Evolutionary conservation across 2,329 filamentous ascomycete species (phyloP), one percentile per base, ranked within the genome.

Genomic region (Colletotrichum limetticola): DNA sequence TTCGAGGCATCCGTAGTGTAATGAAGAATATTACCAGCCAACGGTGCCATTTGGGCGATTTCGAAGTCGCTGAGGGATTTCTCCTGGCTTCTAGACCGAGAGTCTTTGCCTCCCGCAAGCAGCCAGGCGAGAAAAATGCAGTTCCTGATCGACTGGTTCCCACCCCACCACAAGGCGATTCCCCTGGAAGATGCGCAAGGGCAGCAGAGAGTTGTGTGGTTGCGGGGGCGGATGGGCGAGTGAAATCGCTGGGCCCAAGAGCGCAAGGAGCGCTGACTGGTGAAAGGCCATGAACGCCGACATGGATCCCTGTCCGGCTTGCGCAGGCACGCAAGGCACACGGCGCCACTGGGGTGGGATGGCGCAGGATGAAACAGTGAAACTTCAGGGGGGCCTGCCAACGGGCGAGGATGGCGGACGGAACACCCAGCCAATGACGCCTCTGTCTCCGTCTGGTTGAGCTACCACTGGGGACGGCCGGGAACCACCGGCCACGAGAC

Each of bases 351-450:
- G 42, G 68, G 57, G 37, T 72, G 68, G 72, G 65, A 72, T 66
- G 72, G 72, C 68, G 58, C 68, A 66, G 68, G 60, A 24, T 72
- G 74, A 75, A 75, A 75, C 74, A 63, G 72, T 70, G 72, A 74
- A 74, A 74, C 68, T 57, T 56, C 74, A 75, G 66, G 74, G 60
- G 68, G 58, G 68, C 56, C 49, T 70, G 59, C 70, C 66, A 72
- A 59, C 52, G 58, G 65, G 66, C 24, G 32, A 64, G 53, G 60
- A 61, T 64, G 60, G 60, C 32, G 68, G 57, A 63, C 26, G 46
- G 62, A 68, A 72, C 68, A 71, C 14, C 19, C 30, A 63, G 42
- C 68, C 71, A 74, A 74, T 74, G 71, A 49, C 58, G 63, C 57
- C 71, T 55, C 35, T 26, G 53, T n/a, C 55, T 59, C 30, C 16